Conservation (phyloP, 208 protist species). For the Leishmania aethiopica region DNA sequence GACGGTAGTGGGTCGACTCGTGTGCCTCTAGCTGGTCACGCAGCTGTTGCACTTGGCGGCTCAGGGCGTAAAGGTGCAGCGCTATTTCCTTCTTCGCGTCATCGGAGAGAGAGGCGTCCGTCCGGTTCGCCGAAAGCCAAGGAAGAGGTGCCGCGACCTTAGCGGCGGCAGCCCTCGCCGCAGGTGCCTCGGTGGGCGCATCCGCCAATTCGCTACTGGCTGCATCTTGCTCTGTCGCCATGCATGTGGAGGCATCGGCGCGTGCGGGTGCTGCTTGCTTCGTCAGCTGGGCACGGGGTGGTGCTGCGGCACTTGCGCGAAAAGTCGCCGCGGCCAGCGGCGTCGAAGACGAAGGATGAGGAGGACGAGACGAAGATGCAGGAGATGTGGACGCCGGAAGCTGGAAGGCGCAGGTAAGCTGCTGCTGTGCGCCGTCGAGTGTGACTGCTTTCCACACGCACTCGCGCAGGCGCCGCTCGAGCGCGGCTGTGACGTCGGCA, state of each 20-base stretch:
- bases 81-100: conserved; percentile 58
- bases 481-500: conserved; percentile 32
- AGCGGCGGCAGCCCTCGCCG: neutral
- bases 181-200: neutral
- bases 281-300: neutral
- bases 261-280: neutral
- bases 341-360: neutral
- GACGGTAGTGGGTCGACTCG: conserved; percentile 25
- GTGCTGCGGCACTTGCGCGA: neutral
- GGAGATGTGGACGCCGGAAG: conserved; percentile 2
- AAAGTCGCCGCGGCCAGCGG: neutral
- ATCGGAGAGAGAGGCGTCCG: conserved; percentile 16
- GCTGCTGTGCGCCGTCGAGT: conserved; percentile 62
- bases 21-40: conserved; percentile 34
- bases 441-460: conserved; percentile 54
- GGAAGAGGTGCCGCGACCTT: neutral
- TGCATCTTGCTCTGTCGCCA: neutral
- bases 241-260: neutral
- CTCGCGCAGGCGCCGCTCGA: conserved; percentile 53
- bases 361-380: neutral
- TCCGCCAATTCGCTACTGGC: neutral
- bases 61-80: conserved; percentile 59
- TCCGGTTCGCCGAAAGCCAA: neutral
- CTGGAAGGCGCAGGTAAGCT: conserved; percentile 46
- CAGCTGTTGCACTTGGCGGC: conserved; percentile 43